Base-by-base conservation (phyloP, 1,284 basidiomycete species). In the Phylloporus sp. region DNA sequence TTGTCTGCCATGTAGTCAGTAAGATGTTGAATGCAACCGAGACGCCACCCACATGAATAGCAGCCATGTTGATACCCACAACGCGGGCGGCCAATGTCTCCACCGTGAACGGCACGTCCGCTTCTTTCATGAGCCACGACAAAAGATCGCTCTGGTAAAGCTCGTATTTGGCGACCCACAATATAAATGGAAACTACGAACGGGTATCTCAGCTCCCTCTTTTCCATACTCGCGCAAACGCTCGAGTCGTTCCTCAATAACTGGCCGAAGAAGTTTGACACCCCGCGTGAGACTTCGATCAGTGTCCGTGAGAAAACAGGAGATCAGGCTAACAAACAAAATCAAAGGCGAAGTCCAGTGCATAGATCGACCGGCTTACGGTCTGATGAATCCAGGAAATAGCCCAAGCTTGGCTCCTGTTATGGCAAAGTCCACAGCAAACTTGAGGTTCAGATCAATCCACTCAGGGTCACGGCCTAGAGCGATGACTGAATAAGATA, bases 91-190 rank as follows among this genome's bases (percentile, higher is more conserved):
- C 78, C 35, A 87, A 66, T 6, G 71, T 73, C 29, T 73, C 60
- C 25, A 20, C 47, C 6, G 60, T 37, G 29, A 1, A 79, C 64
- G 0, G 74, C 49, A 17, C 69, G 74, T 77, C 78, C 11, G 80
- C 79, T 5, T 77, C 78, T 11, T 85, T 81, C 66, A 87, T 78
- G 14, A 86, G 64, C 85, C 85, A 88, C 41, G 77, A 78, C 4
- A 88, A 66, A 65, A 83, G 58, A 64, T 85, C 84, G 58, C 83
- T 81, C 82, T 85, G 4, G 29, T 17, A 23, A 32, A n/a, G 15
- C 14, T 35, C 3, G 27, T 4, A 11, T 15, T 49, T 4, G 64
- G 32, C 5, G 29, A 15, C 4, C 53, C 32, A 15, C n/a, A 37
- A 17, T 49, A 25, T 39, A 27, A 8, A 17, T 10, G n/a, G 10